phyloP scores from a whole-genome alignment of 495 filamentous ascomycete species.

The Annulohypoxylon bovei region DNA sequence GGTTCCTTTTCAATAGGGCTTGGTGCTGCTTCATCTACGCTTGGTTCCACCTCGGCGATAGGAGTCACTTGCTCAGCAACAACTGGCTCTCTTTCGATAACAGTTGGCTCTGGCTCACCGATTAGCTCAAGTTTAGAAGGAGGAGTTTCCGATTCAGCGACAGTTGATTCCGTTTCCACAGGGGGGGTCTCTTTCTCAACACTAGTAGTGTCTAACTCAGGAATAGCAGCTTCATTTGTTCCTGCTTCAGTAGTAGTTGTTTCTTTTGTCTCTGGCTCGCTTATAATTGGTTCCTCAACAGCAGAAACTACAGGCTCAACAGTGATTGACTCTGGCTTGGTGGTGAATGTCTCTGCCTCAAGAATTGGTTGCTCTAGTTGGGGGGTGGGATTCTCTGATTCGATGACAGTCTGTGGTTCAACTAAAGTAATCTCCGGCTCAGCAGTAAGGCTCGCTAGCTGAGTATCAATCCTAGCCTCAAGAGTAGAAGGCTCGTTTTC shows the following conservation, averaged over 20 bases:
- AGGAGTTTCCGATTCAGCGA: slow-evolving; percentile 12
- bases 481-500: not conserved
- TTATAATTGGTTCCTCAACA: not conserved
- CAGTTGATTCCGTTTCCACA: slow-evolving; percentile 3
- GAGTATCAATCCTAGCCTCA: not conserved
- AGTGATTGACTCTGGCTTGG: not conserved
- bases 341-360: not conserved
- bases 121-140: not conserved
- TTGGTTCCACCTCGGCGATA: not conserved
- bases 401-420: not conserved
- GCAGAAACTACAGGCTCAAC: not conserved
- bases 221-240: not conserved
- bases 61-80: not conserved
- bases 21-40: not conserved
- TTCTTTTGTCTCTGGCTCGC: not conserved
- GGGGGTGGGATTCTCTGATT: not conserved
- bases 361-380: slow-evolving; percentile 2
- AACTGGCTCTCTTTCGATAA: not conserved
- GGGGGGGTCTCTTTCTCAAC: not conserved
- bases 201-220: not conserved
- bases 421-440: not conserved
- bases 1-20: not conserved
- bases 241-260: not conserved
- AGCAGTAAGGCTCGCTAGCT: not conserved
- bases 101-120: slow-evolving; percentile 5